phyloP scores from a whole-genome alignment of 2,329 filamentous ascomycete genomes.

The Fusarium tricinctum region DNA sequence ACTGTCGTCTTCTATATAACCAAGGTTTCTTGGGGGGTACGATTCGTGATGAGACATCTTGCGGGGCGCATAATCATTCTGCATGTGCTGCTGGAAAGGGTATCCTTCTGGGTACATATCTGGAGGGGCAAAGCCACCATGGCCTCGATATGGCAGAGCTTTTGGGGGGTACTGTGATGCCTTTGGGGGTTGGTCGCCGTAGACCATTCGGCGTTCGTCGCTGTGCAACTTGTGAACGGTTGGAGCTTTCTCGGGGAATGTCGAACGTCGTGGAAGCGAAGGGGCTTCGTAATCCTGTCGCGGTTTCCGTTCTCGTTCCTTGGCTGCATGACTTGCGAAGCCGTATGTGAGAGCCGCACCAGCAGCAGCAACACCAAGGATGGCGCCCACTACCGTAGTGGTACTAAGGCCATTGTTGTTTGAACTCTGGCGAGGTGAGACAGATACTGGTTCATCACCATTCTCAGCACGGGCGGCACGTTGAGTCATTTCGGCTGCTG shows the following conservation, averaged over 20 bases:
- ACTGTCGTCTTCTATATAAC: conserved; percentile 49
- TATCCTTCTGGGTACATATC: conserved; percentile 46
- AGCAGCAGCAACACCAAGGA: conserved; percentile 86
- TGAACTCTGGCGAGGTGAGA: conserved; percentile 54
- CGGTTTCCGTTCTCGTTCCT: conserved; percentile 60
- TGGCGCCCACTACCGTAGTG: conserved; percentile 78
- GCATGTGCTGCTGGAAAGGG: conserved; percentile 39
- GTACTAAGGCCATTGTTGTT: conserved; percentile 63
- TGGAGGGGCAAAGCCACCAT: conserved; percentile 40
- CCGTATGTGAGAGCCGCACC: conserved; percentile 76
- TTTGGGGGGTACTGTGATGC: conserved; percentile 41
- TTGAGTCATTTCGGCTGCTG: conserved; percentile 45
- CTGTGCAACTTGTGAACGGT: conserved; percentile 44
- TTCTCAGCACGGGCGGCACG: conserved; percentile 37
- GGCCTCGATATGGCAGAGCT: conserved; percentile 39
- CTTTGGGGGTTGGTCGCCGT: conserved; percentile 40
- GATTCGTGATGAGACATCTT: conserved; percentile 45
- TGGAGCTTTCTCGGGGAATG: conserved; percentile 61
- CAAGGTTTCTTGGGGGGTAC: conserved; percentile 42
- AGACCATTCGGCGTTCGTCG: conserved; percentile 40
- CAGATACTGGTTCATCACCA: conserved; percentile 40
- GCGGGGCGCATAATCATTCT: conserved; percentile 42
- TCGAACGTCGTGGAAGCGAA: conserved; percentile 59
- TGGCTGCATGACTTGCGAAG: conserved; percentile 67
- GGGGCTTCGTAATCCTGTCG: conserved; percentile 60